A percentile compares a stretch with the other conserved stretches of the same genome.
phyloP scores from a whole-genome alignment of 2,329 filamentous ascomycete genomes.

The Metarhizium guizhouense region DNA sequence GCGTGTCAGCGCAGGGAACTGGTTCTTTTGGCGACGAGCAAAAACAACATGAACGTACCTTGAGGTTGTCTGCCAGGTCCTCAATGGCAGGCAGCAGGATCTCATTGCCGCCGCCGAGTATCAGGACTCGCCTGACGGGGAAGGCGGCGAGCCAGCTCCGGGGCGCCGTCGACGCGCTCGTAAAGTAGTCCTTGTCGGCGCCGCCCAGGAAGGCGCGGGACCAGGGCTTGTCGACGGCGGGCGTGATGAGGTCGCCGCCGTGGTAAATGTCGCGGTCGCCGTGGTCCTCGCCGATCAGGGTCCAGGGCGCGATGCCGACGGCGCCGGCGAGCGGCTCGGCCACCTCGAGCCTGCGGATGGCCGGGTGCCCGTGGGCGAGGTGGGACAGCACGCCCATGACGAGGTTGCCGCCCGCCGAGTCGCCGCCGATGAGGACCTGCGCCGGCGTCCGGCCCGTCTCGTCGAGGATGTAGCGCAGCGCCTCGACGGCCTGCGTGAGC shows the following conservation, averaged over 20 bases:
- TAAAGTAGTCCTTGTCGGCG: conserved; percentile 10
- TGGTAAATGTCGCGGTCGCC: conserved; percentile 7
- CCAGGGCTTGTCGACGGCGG: conserved; percentile 8
- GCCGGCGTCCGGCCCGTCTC: conserved; percentile 6
- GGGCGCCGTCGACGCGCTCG: conserved; percentile 10
- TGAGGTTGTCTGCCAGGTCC: conserved; percentile 10
- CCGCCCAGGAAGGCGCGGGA: conserved; percentile 8
- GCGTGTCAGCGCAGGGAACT: neutral
- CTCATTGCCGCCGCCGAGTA: conserved; percentile 11
- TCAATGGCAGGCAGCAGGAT: conserved; percentile 12
- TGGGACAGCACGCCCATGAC: conserved; percentile 14
- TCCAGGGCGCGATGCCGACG: conserved; percentile 11
- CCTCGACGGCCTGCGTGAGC: conserved; percentile 12
- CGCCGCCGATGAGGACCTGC: conserved; percentile 12
- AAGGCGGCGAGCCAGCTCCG: conserved; percentile 12
- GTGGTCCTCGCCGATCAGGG: conserved; percentile 9
- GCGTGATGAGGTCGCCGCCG: conserved; percentile 12
- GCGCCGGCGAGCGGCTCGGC: conserved; percentile 10
- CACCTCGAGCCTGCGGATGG: conserved; percentile 10
- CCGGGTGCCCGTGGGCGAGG: conserved; percentile 11
- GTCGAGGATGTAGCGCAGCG: conserved; percentile 11
- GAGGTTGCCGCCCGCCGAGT: conserved; percentile 15
- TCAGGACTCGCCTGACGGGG: conserved; percentile 10
- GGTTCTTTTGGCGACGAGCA: too few species aligned
- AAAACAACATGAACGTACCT: conserved; percentile 5